Conservation (phyloP, 495 filamentous ascomycete species). For the Darksidea phi region DNA sequence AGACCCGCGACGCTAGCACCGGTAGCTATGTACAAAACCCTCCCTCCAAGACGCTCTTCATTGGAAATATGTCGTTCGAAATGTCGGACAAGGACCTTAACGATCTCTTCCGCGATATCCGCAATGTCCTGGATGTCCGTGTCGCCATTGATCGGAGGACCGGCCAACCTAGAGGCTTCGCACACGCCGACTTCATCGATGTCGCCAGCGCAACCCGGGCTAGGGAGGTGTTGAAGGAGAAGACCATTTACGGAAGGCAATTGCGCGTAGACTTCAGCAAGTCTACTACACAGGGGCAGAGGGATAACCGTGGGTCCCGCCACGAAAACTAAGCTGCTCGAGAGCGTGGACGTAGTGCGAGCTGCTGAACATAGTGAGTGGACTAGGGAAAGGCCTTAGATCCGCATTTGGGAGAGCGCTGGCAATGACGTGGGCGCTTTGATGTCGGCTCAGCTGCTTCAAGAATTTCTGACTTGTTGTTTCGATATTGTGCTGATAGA, state of each 20-base stretch:
- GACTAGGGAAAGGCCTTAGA: not conserved
- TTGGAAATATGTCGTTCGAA: slow-evolving; percentile 89
- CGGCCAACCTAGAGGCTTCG: slow-evolving; percentile 84
- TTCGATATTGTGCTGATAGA: slow-evolving; percentile 27
- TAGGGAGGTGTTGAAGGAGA: slow-evolving; percentile 54
- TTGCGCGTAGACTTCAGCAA: slow-evolving; percentile 65
- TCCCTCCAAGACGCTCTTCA: slow-evolving; percentile 69
- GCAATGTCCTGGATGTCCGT: slow-evolving; percentile 75
- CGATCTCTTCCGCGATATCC: slow-evolving; percentile 68
- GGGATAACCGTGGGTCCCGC: not conserved
- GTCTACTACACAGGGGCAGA: slow-evolving; percentile 1
- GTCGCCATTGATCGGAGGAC: slow-evolving; percentile 87
- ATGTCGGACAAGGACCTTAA: slow-evolving; percentile 87
- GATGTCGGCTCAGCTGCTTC: slow-evolving; percentile 1
- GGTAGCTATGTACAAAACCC: slow-evolving; percentile 31
- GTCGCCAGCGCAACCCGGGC: slow-evolving; percentile 60
- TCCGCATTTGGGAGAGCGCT: not conserved
- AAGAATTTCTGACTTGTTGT: slow-evolving; percentile 28
- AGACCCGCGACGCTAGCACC: not conserved
- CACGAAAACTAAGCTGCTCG: no score
- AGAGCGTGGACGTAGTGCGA: no score
- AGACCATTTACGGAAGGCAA: slow-evolving; percentile 62
- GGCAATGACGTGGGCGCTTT: not conserved
- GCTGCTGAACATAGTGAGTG: not conserved
- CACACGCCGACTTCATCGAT: slow-evolving; percentile 81